Conservation (phyloP, 2,329 filamentous ascomycete species). For the Endoconidiophora polonica region DNA sequence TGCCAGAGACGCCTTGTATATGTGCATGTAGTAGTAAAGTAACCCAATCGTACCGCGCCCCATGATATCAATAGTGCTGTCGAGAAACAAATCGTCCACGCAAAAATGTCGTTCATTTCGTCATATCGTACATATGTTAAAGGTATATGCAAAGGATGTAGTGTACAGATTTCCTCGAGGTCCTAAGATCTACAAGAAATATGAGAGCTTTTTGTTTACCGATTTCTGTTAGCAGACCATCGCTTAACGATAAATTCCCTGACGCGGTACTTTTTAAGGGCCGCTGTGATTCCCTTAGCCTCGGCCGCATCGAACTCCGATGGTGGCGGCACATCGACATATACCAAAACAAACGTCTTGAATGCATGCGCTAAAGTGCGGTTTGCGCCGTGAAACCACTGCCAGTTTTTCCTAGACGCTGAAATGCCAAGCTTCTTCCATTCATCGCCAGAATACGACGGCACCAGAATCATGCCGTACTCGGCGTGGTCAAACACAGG, state of each 20-base stretch:
- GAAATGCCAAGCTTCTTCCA: constrained; percentile 47
- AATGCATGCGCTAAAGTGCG: constrained; percentile 77
- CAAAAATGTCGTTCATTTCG: too few species aligned
- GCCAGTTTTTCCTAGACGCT: constrained; percentile 43
- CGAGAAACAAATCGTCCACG: background rate
- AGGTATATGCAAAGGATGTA: too few species aligned
- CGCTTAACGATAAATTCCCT: constrained; percentile 67
- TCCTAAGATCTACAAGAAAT: background rate
- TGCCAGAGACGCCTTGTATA: too few species aligned
- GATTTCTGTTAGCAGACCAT: constrained; percentile 70
- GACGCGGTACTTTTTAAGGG: constrained; percentile 56
- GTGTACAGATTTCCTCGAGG: too few species aligned
- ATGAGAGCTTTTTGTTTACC: constrained; percentile 16
- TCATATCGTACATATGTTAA: too few species aligned
- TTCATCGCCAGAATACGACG: constrained; percentile 58
- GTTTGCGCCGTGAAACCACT: constrained; percentile 78
- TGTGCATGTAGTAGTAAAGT: too few species aligned
- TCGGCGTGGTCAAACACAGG: constrained; percentile 92
- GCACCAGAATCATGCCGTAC: constrained; percentile 72
- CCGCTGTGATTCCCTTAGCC: constrained; percentile 38
- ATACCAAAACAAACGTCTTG: constrained; percentile 78
- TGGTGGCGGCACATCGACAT: constrained; percentile 76
- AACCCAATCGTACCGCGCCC: too few species aligned
- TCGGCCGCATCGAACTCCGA: constrained; percentile 27
- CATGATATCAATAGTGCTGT: background rate